Percentiles rank a stretch among this genome's conserved stretches.
phyloP scores from a whole-genome alignment of 2,329 filamentous ascomycete species.

The Lecanicillium sp. region DNA sequence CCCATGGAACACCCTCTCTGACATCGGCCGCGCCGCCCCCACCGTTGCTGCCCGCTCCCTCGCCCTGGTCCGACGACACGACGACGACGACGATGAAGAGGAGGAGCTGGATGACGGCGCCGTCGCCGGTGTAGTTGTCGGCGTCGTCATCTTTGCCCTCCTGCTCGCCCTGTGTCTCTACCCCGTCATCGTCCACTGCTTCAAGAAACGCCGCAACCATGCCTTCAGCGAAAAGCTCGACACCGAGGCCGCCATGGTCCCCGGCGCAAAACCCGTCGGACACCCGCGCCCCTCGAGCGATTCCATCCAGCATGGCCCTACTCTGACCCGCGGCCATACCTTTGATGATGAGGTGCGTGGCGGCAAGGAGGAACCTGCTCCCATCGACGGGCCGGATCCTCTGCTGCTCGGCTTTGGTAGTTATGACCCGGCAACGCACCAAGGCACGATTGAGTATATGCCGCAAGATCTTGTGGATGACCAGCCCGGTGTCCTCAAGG shows the following conservation, averaged over 20 bases:
- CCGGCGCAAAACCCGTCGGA: slow-evolving; percentile 11
- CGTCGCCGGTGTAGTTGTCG: slow-evolving; percentile 29
- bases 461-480: slow-evolving; percentile 17
- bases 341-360: slow-evolving; percentile 1
- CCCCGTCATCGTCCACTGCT: slow-evolving; percentile 26
- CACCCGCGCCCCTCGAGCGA: slow-evolving; percentile 27
- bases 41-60: neutral
- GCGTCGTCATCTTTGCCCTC: slow-evolving; percentile 22
- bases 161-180: slow-evolving; percentile 30
- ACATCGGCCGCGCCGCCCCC: neutral
- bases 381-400: slow-evolving; percentile 5
- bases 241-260: slow-evolving; percentile 20
- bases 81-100: too few species aligned
- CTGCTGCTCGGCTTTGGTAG: slow-evolving; percentile 7
- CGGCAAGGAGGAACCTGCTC: neutral
- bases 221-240: slow-evolving; percentile 16
- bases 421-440: slow-evolving; percentile 4
- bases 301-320: slow-evolving; percentile 23
- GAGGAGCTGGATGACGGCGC: slow-evolving; percentile 22
- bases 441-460: slow-evolving; percentile 9
- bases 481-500: slow-evolving; percentile 23
- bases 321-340: slow-evolving; percentile 18
- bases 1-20: slow-evolving; percentile 2
- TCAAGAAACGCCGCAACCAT: slow-evolving; percentile 19
- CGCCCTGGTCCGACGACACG: slow-evolving; percentile 2